phyloP scores from a whole-genome alignment of 1,139 yeast species.

The Kodamaea sp. region DNA sequence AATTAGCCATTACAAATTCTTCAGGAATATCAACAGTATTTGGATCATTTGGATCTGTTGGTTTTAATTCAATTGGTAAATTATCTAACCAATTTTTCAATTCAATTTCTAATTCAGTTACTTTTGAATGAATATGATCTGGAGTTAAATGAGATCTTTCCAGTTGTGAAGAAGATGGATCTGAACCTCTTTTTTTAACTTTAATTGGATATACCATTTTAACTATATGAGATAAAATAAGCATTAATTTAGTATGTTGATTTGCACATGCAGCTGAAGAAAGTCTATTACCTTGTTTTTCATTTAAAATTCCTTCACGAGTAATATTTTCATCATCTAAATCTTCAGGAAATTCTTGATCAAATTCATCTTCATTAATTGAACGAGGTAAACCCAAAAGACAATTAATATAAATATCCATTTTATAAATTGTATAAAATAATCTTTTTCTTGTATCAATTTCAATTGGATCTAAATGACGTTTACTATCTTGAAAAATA shows the following conservation, averaged over 20 bases:
- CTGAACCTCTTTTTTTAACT: slow-evolving; percentile 12
- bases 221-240: slow-evolving; percentile 42
- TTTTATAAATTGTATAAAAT: slow-evolving; percentile 84
- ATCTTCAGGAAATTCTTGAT: slow-evolving; percentile 82
- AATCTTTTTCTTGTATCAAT: slow-evolving; percentile 80
- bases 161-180: slow-evolving; percentile 9
- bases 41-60: slow-evolving; percentile 53
- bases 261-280: slow-evolving; percentile 83
- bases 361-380: slow-evolving; percentile 74
- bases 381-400: slow-evolving; percentile 85
- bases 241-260: slow-evolving; percentile 72
- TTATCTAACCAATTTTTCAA: slow-evolving; percentile 72
- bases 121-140: slow-evolving; percentile 54
- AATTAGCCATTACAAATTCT: slow-evolving; percentile 66
- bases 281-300: slow-evolving; percentile 41
- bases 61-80: slow-evolving; percentile 70
- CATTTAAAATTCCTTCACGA: slow-evolving; percentile 46
- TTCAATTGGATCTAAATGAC: slow-evolving; percentile 72
- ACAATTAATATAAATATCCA: slow-evolving; percentile 89
- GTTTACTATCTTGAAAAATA: slow-evolving; percentile 44
- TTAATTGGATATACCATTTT: slow-evolving; percentile 44
- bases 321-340: slow-evolving; percentile 87
- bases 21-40: slow-evolving; percentile 47
- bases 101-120: slow-evolving; percentile 69
- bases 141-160: slow-evolving; percentile 23